phyloP scores from a whole-genome alignment of 2,329 filamentous ascomycete genomes.

The Botrytis byssoidea region DNA sequence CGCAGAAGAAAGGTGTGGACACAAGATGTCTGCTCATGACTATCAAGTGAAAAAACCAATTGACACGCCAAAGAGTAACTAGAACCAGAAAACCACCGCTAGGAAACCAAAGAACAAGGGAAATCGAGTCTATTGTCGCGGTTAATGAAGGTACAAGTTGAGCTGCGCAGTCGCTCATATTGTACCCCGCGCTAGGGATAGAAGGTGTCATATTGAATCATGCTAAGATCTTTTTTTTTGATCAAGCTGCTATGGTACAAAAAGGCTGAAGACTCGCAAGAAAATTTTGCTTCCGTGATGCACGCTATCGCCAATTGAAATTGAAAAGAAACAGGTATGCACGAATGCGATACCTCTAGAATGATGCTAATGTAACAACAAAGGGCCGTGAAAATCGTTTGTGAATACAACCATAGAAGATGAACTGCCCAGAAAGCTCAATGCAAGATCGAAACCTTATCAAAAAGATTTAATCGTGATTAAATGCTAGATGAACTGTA shows the following conservation, averaged over 20 bases:
- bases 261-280: conserved; percentile 31
- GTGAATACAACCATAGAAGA: conserved; percentile 38
- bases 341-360: conserved; percentile 26
- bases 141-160: conserved; percentile 36
- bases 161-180: conserved; percentile 38
- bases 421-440: conserved; percentile 12
- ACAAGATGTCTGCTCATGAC: conserved; percentile 35
- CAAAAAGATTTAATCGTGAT: conserved; percentile 19
- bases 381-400: conserved; percentile 40
- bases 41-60: conserved; percentile 33
- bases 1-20: conserved; percentile 32
- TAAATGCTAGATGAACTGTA: conserved; percentile 25
- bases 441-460: conserved; percentile 7
- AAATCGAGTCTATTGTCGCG: conserved; percentile 34
- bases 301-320: conserved; percentile 35
- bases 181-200: conserved; percentile 38
- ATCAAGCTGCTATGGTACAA: conserved; percentile 40
- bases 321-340: conserved; percentile 30
- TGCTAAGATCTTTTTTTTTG: conserved; percentile 35
- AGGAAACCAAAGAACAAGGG: conserved; percentile 27
- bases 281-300: conserved; percentile 32
- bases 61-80: conserved; percentile 26
- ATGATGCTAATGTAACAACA: conserved; percentile 40
- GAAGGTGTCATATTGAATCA: conserved; percentile 34
- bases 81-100: conserved; percentile 29